Conservation (phyloP, 1,284 basidiomycete genomes). For the Apiotrichum mycotoxinovorans region DNA sequence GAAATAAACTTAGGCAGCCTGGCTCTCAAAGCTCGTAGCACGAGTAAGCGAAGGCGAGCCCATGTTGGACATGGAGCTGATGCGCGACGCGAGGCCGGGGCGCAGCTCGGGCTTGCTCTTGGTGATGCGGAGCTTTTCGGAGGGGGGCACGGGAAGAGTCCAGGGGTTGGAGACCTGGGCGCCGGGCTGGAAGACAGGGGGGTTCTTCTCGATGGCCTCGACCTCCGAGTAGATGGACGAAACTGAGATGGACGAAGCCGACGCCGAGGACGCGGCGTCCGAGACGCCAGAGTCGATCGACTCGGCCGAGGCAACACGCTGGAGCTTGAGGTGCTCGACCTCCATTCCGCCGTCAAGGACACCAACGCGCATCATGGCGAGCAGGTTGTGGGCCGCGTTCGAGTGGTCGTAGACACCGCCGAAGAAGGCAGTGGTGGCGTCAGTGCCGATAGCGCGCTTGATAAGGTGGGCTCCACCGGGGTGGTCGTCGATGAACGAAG, state of each 20-base stretch:
- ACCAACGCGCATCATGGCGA: conserved; percentile 88
- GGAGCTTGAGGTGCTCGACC: conserved; percentile 55
- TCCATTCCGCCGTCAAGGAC: conserved; percentile 72
- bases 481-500: conserved; percentile 82
- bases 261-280: conserved; percentile 41
- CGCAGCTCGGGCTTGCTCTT: conserved; percentile 41
- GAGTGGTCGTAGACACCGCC: conserved; percentile 92
- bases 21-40: conserved; percentile 9
- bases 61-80: conserved; percentile 4
- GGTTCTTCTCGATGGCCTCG: conserved; percentile 18
- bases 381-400: conserved; percentile 74
- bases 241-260: conserved; percentile 38
- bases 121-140: conserved; percentile 45
- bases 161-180: conserved; percentile 34
- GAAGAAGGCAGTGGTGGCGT: conserved; percentile 88
- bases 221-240: conserved; percentile 30
- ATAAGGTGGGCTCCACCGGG: conserved; percentile 72
- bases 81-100: conserved; percentile 32
- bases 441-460: conserved; percentile 65
- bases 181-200: conserved; percentile 40
- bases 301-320: conserved; percentile 13
- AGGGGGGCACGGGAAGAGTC: conserved; percentile 45
- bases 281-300: conserved; percentile 30
- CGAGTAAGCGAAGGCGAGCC: conserved; percentile 16
- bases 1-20: not conserved